phyloP scores from a whole-genome alignment of 2,329 filamentous ascomycete genomes.

The Aspergillus pseudotamarii region DNA sequence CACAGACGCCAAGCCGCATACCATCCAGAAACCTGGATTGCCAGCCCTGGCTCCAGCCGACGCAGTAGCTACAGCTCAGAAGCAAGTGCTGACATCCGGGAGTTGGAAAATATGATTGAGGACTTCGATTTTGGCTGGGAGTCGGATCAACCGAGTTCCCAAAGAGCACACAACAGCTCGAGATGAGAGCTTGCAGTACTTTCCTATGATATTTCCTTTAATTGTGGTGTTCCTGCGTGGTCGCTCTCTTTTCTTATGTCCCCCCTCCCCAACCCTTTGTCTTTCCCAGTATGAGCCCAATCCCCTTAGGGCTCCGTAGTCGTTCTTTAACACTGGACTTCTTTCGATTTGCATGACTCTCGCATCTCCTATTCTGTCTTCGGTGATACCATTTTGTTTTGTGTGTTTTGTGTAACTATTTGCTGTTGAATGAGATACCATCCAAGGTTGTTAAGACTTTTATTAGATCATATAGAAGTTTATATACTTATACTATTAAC shows the following conservation, averaged over 20 bases:
- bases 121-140: conserved; percentile 37
- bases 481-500: no score
- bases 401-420: background rate
- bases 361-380: conserved; percentile 5
- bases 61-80: conserved; percentile 30
- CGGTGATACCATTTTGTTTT: conserved; percentile 27
- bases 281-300: background rate
- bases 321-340: background rate
- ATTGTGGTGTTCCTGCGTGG: conserved; percentile 1
- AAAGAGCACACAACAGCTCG: background rate
- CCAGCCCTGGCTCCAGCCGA: conserved; percentile 31
- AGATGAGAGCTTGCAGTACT: conserved; percentile 5
- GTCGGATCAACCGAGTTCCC: conserved; percentile 26
- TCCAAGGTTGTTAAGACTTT: background rate
- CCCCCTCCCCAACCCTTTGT: background rate
- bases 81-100: conserved; percentile 27
- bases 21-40: conserved; percentile 34
- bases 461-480: background rate
- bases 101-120: conserved; percentile 36
- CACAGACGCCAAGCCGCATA: conserved; percentile 12
- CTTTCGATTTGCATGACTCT: background rate
- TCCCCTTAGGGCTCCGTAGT: background rate
- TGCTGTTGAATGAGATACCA: background rate
- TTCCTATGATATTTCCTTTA: background rate
- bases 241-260: conserved; percentile 8